Evolutionary conservation across 495 filamentous ascomycete species (phyloP).

Genomic region (Bacidia gigantensis): DNA sequence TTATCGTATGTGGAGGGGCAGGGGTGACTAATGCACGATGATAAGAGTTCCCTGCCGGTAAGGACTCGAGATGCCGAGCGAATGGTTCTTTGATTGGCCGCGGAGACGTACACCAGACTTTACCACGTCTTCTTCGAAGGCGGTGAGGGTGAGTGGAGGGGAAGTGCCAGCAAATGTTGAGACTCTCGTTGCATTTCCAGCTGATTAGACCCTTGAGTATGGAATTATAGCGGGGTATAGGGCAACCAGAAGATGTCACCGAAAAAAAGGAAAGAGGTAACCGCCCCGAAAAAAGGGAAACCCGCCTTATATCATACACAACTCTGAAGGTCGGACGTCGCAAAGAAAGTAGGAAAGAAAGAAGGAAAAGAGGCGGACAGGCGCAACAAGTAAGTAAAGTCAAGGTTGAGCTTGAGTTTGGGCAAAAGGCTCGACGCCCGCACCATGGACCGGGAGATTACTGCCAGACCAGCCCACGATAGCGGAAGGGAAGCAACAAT

Average conservation of each 20-base stretch:
- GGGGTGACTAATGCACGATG: not conserved
- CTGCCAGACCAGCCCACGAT: slow-evolving; percentile 30
- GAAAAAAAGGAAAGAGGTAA: not conserved
- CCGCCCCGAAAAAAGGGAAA: not conserved
- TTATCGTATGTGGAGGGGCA: not conserved
- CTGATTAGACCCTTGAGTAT: not conserved
- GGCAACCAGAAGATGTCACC: not conserved
- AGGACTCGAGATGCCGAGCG: not conserved
- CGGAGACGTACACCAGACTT: no score
- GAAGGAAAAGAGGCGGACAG: not conserved
- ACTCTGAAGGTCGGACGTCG: not conserved
- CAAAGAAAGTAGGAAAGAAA: not conserved
- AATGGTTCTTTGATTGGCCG: no score
- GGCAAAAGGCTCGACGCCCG: slow-evolving; percentile 50
- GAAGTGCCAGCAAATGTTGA: no score
- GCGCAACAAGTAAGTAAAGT: not conserved
- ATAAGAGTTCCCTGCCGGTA: not conserved
- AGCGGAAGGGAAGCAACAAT: not conserved
- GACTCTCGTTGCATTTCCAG: not conserved
- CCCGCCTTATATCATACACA: not conserved
- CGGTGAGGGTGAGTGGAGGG: not conserved
- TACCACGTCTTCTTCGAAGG: no score
- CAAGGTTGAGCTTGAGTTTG: not conserved
- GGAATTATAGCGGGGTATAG: not conserved
- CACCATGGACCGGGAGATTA: slow-evolving; percentile 87